These are phyloP conservation scores for Alternaria conjuncta DNA, from an alignment of 2,329 filamentous ascomycete species.

Conservation along the genomic window DNA sequence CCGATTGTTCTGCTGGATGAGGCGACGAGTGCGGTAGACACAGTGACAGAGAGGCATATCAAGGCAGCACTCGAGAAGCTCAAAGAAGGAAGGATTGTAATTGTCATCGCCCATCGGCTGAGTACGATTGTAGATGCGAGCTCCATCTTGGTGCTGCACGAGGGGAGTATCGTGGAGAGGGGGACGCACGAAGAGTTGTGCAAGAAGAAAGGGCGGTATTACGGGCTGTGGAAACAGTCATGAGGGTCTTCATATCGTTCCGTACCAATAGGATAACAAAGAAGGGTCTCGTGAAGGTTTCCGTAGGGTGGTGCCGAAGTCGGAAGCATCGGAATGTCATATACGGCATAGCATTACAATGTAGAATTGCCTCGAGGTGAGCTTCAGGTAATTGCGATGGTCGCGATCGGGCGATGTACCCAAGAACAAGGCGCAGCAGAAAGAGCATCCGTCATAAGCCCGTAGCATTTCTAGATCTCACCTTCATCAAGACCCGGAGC, in stretches of 20 bases:
- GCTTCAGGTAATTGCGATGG: background rate
- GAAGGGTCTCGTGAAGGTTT: background rate
- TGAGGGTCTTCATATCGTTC: background rate
- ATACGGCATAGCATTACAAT: background rate
- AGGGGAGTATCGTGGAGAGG: constrained; percentile 12
- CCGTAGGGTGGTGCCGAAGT: background rate
- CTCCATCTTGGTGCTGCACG: constrained; percentile 14
- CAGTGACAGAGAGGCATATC: constrained; percentile 68
- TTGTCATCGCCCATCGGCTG: constrained; percentile 75
- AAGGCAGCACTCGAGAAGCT: constrained; percentile 63
- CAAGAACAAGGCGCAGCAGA: background rate
- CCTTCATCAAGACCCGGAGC: background rate
- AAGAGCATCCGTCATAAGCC: background rate
- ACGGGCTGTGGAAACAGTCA: background rate
- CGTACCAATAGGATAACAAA: background rate
- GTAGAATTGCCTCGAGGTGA: background rate
- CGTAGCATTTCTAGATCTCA: rapidly evolving
- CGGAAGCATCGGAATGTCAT: background rate
- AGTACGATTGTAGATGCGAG: constrained; percentile 83
- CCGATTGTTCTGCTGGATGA: constrained; percentile 84
- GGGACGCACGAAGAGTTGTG: constrained; percentile 14
- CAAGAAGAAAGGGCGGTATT: background rate
- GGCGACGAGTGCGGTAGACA: constrained; percentile 82
- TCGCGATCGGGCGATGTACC: background rate
- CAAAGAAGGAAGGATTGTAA: constrained; percentile 65